A percentile compares a stretch with the other conserved stretches of the same genome.
phyloP scores from a whole-genome alignment of 2,329 filamentous ascomycete genomes.

The Calonectria hawksworthii region DNA sequence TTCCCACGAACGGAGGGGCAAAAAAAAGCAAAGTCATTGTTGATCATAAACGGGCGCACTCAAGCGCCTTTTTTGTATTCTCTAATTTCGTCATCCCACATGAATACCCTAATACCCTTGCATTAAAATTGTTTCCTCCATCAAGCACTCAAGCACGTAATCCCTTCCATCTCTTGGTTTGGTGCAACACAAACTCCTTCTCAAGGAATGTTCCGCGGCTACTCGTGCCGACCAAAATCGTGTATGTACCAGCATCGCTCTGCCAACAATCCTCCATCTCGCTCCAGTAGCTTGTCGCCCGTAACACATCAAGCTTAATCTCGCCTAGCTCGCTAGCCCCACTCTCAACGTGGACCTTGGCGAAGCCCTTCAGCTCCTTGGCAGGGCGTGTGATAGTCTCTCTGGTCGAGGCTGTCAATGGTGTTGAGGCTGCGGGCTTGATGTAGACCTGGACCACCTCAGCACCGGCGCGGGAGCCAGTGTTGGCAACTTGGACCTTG shows the following conservation, averaged over 20 bases:
- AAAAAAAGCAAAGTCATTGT: background rate
- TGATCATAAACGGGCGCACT: background rate
- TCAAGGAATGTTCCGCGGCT: conserved; percentile 43
- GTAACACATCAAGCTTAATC: conserved; percentile 48
- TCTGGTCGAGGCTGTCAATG: conserved; percentile 30
- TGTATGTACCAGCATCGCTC: conserved; percentile 53
- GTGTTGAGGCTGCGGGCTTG: conserved; percentile 30
- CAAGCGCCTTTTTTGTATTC: background rate
- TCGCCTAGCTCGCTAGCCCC: conserved; percentile 50
- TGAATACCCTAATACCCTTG: background rate
- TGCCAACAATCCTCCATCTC: conserved; percentile 56
- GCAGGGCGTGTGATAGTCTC: conserved; percentile 50
- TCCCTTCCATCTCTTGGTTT: conserved; percentile 33
- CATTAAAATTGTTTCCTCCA: background rate
- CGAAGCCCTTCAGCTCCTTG: conserved; percentile 61
- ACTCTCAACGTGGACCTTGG: conserved; percentile 55
- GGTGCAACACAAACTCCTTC: conserved; percentile 24
- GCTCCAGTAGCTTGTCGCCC: conserved; percentile 51
- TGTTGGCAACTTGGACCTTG: conserved; percentile 62
- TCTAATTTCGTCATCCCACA: background rate
- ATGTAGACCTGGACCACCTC: conserved; percentile 51
- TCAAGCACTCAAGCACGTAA: conserved; percentile 21
- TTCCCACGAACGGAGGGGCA: background rate
- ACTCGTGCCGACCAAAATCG: conserved; percentile 53
- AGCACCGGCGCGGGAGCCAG: conserved; percentile 41